Percentiles rank a stretch among this genome's conserved stretches.
Conservation (phyloP, 148 eudicot species). For the Beta vulgaris region DNA sequence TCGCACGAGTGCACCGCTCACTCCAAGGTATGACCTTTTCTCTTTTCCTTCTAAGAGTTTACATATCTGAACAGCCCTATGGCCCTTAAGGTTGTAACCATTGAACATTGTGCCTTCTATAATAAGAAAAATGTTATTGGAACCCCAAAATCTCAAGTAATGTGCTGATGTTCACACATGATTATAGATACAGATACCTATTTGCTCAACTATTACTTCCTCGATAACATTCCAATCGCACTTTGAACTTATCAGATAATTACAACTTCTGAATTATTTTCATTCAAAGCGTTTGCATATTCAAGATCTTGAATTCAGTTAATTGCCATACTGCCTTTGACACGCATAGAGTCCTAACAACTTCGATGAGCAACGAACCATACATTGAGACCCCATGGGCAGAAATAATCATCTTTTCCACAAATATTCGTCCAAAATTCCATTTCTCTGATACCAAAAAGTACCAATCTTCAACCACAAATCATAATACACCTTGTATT, state of each 20-base stretch:
- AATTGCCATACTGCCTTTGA: neutral
- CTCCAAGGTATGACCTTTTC: too few relatives aligned
- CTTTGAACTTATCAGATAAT: neutral
- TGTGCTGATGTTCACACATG: neutral
- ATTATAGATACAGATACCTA: neutral
- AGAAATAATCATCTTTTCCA: neutral
- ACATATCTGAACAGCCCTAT: neutral
- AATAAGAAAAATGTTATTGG: neutral
- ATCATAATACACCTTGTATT: neutral
- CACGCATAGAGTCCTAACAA: neutral
- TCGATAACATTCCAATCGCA: neutral
- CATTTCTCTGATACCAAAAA: neutral
- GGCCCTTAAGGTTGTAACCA: neutral
- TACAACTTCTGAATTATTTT: neutral
- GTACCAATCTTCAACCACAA: neutral
- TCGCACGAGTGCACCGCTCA: too few relatives aligned
- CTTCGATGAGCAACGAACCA: neutral
- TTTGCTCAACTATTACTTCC: neutral
- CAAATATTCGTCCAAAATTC: neutral
- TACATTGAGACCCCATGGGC: neutral
- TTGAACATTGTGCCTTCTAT: neutral
- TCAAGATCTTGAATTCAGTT: neutral
- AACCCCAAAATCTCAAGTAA: neutral
- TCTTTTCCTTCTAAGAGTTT: neutral
- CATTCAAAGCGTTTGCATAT: neutral